Conservation (phyloP, 306 rosid species). For the Glycyrrhiza uralensis region DNA sequence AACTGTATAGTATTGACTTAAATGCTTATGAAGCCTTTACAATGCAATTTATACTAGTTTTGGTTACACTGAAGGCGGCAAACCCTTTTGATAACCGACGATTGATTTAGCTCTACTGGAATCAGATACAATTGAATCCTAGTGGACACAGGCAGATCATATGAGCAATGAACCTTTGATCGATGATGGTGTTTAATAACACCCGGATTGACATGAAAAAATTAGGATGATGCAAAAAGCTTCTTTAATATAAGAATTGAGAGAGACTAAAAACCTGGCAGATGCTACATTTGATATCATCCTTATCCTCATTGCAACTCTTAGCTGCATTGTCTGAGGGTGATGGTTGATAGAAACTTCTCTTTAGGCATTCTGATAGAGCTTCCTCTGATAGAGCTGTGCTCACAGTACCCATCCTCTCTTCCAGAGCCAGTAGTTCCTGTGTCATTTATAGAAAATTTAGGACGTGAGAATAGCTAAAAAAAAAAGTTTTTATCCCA, state of each 20-base stretch:
- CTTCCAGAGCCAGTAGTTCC: slow-evolving; percentile 95
- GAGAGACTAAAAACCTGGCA: slow-evolving; percentile 70
- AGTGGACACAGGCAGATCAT: too few relatives aligned
- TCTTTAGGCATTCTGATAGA: slow-evolving; percentile 61
- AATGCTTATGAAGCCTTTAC: background rate
- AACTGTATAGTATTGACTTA: background rate
- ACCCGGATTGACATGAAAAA: background rate
- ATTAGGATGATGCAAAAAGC: background rate
- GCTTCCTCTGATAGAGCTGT: slow-evolving; percentile 87
- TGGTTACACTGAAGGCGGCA: background rate
- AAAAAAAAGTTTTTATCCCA: background rate
- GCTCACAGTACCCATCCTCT: slow-evolving; percentile 96
- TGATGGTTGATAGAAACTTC: slow-evolving; percentile 45
- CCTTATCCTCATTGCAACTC: slow-evolving; percentile 40
- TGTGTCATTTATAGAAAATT: slow-evolving; percentile 32
- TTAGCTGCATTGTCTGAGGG: slow-evolving; percentile 35
- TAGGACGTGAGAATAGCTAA: slow-evolving; percentile 6
- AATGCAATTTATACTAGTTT: background rate
- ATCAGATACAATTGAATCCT: too few relatives aligned
- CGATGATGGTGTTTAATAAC: slow-evolving; percentile 9
- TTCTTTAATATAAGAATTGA: background rate
- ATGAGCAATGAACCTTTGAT: background rate
- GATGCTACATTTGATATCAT: slow-evolving; percentile 81
- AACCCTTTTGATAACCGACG: background rate
- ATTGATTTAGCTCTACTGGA: background rate